phyloP scores from a whole-genome alignment of 2,329 filamentous ascomycete species.

The Macrophomina phaseolina region DNA sequence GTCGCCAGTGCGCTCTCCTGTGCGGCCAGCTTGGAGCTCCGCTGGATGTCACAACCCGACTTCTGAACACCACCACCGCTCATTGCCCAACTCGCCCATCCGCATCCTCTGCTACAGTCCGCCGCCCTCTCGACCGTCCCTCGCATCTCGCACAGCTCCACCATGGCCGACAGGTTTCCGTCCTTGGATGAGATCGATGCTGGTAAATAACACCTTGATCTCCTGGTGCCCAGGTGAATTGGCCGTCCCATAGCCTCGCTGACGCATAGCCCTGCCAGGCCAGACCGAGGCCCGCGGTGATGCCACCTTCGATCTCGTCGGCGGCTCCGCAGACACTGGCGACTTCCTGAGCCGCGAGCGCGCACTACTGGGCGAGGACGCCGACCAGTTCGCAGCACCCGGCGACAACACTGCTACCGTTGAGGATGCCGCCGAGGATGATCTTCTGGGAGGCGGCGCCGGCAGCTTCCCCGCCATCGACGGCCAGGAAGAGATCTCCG shows the following conservation, averaged over 20 bases:
- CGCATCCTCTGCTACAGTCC: not conserved
- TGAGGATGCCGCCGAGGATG: conserved; percentile 68
- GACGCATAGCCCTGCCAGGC: conserved; percentile 53
- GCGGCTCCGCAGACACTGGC: conserved; percentile 67
- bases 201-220: conserved; percentile 43
- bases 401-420: conserved; percentile 70
- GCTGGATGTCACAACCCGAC: conserved; percentile 20
- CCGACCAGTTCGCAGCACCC: conserved; percentile 82
- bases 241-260: conserved; percentile 1
- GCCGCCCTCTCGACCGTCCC: not conserved
- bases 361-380: conserved; percentile 88
- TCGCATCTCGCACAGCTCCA: conserved; percentile 29
- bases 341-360: conserved; percentile 94
- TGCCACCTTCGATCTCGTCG: conserved; percentile 54
- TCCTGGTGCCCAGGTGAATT: conserved; percentile 23
- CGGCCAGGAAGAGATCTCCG: conserved; percentile 56
- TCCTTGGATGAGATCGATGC: conserved; percentile 60
- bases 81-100: conserved; percentile 5
- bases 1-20: conserved; percentile 24
- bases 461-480: conserved; percentile 49
- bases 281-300: conserved; percentile 69
- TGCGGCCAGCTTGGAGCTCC: conserved; percentile 20
- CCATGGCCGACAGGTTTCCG: conserved; percentile 59
- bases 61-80: conserved; percentile 16
- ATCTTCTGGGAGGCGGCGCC: conserved; percentile 71